These are phyloP conservation scores for Carpinus viminea DNA, from an alignment of 306 rosid genomes.

Conservation along the genomic window DNA sequence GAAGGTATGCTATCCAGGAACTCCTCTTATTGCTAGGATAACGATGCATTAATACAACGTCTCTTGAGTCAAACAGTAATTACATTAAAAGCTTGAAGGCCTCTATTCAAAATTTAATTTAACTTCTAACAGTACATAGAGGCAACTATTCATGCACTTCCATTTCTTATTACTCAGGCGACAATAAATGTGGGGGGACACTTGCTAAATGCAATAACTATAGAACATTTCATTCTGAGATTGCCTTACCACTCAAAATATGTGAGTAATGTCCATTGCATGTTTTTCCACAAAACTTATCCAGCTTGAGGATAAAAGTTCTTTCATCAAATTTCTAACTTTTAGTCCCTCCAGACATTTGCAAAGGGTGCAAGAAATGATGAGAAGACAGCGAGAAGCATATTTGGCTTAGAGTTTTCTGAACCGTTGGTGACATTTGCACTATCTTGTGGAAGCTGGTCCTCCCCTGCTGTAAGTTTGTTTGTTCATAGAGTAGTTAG, in stretches of 20 bases:
- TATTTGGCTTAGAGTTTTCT: constrained; percentile 77
- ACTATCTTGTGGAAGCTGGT: constrained; percentile 96
- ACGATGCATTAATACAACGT: constrained; percentile 9
- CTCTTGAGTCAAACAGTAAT: not conserved
- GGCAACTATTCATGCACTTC: constrained; percentile 21
- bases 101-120: not conserved
- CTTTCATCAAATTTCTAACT: constrained; percentile 25
- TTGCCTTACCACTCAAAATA: constrained; percentile 87
- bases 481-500: constrained; percentile 18
- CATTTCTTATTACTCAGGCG: constrained; percentile 55
- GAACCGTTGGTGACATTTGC: constrained; percentile 96
- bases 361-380: constrained; percentile 62
- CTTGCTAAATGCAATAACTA: constrained; percentile 72
- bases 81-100: not conserved
- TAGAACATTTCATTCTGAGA: constrained; percentile 90
- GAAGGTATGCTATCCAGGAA: constrained; percentile 45
- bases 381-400: constrained; percentile 71
- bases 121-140: not conserved
- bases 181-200: constrained; percentile 81
- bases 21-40: constrained; percentile 5
- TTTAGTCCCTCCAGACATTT: constrained; percentile 48
- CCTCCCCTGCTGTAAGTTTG: constrained; percentile 97
- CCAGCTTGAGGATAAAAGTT: constrained; percentile 15
- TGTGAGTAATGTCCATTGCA: constrained; percentile 61
- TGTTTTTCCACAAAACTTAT: constrained; percentile 12